Evolutionary conservation across 306 rosid genomes (phyloP).

Genomic region (Sesbania bispinosa): DNA sequence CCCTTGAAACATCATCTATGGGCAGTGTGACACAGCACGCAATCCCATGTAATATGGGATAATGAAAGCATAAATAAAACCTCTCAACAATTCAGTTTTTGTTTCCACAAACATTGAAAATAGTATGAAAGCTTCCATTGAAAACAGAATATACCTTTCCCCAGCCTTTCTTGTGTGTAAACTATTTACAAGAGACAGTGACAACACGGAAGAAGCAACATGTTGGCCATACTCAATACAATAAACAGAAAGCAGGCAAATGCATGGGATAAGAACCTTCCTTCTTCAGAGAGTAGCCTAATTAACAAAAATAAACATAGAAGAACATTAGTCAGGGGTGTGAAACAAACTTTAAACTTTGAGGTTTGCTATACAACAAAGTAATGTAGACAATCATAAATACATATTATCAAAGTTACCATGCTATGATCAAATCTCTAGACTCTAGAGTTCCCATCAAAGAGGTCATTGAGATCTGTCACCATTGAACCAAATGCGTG

Average conservation of each 20-base stretch:
- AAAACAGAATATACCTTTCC: neutral
- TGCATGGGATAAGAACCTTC: conserved; percentile 10
- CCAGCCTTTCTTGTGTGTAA: neutral
- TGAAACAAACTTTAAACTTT: neutral
- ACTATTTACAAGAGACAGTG: neutral
- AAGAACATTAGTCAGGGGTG: neutral
- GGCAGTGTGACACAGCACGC: neutral
- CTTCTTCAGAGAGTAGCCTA: conserved; percentile 3
- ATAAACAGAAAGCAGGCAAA: neutral
- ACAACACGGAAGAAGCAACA: neutral
- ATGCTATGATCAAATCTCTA: neutral
- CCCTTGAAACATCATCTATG: neutral
- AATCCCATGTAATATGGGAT: neutral
- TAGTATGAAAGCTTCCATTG: neutral
- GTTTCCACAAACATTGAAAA: neutral
- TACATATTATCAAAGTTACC: neutral
- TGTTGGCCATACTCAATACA: neutral
- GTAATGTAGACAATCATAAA: neutral
- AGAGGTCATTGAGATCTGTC: neutral
- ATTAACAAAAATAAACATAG: conserved; percentile 5
- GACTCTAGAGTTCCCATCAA: conserved; percentile 8
- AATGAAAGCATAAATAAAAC: too few species aligned
- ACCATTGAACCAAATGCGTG: neutral
- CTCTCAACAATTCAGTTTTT: neutral
- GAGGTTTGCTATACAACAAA: neutral